A percentile compares a stretch with the other conserved stretches of the same genome.
Conservation (phyloP, 2,329 filamentous ascomycete species). For the Phaeophleospora eucalypticola region DNA sequence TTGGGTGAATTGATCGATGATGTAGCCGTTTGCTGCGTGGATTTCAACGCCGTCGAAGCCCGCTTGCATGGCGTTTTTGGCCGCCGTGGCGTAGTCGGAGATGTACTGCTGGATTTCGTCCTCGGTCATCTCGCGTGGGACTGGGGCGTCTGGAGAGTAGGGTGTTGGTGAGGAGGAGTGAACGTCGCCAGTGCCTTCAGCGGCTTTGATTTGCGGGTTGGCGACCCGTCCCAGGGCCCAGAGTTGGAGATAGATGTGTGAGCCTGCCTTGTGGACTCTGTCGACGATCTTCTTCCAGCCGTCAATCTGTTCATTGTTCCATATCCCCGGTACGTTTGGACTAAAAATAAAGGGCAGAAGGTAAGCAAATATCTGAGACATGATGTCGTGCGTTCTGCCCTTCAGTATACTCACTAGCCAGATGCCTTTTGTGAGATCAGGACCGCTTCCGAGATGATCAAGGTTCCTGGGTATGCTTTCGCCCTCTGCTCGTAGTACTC, state of each 20-base stretch:
- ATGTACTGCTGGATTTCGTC: conserved; percentile 41
- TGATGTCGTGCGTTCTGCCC: too few species aligned
- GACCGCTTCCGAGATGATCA: conserved; percentile 33
- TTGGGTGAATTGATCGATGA: conserved; percentile 52
- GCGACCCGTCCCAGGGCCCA: conserved; percentile 49
- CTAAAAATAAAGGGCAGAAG: too few species aligned
- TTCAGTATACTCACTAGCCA: too few species aligned
- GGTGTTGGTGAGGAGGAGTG: conserved; percentile 30
- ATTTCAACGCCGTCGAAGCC: conserved; percentile 54
- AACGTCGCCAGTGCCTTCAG: conserved; percentile 24
- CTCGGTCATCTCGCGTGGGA: conserved; percentile 34
- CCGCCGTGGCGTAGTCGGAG: conserved; percentile 45
- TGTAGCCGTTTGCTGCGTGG: conserved; percentile 50
- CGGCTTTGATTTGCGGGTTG: conserved; percentile 26
- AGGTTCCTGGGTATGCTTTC: conserved; percentile 26
- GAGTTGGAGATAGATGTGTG: conserved; percentile 44
- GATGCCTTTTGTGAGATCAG: conserved; percentile 27
- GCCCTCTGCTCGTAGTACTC: conserved; percentile 33
- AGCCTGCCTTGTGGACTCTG: conserved; percentile 48
- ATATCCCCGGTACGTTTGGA: conserved; percentile 31
- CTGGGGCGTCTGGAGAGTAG: conserved; percentile 17
- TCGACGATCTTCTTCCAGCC: conserved; percentile 50
- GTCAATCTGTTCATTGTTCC: conserved; percentile 37
- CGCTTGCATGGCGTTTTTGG: conserved; percentile 51
- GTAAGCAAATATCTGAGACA: too few species aligned